Conservation (phyloP, 208 protist species). For the Trypanosoma conorhini region DNA sequence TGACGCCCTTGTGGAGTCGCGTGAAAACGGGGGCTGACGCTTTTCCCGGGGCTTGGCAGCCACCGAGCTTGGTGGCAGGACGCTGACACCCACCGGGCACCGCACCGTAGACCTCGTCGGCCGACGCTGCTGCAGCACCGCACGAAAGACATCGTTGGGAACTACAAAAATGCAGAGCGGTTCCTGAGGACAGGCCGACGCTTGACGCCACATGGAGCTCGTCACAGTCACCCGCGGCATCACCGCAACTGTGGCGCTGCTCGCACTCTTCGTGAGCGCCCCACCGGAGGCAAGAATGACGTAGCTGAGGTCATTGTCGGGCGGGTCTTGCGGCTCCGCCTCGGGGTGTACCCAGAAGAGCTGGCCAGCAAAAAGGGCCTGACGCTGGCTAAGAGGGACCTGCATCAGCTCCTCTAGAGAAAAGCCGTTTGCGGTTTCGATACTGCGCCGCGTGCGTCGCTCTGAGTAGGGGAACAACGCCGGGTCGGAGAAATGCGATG, state of each 20-base stretch:
- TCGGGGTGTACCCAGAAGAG: conserved; percentile 65
- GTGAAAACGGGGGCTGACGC: background rate
- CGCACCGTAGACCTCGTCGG: conserved; percentile 34
- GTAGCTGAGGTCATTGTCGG: conserved; percentile 63
- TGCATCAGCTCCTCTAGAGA: conserved; percentile 36
- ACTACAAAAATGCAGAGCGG: conserved; percentile 42
- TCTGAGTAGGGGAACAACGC: conserved; percentile 41
- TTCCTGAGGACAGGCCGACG: background rate
- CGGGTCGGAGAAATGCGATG: conserved; percentile 1
- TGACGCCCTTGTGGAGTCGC: background rate
- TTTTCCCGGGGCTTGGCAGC: background rate
- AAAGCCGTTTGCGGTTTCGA: conserved; percentile 67
- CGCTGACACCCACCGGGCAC: background rate
- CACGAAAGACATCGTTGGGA: conserved; percentile 67
- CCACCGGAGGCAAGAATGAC: conserved; percentile 69
- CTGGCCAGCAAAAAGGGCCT: conserved; percentile 40
- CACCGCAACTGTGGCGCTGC: conserved; percentile 42
- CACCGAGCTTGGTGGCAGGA: background rate
- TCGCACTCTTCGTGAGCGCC: conserved; percentile 22
- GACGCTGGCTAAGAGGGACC: conserved; percentile 34
- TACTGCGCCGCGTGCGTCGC: conserved; percentile 34
- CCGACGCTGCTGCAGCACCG: conserved; percentile 55
- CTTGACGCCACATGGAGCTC: conserved; percentile 24
- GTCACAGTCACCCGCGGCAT: conserved; percentile 38
- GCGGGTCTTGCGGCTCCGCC: conserved; percentile 55